Conservation (phyloP, 441 rosid genomes). For the Mallotus repandus region DNA sequence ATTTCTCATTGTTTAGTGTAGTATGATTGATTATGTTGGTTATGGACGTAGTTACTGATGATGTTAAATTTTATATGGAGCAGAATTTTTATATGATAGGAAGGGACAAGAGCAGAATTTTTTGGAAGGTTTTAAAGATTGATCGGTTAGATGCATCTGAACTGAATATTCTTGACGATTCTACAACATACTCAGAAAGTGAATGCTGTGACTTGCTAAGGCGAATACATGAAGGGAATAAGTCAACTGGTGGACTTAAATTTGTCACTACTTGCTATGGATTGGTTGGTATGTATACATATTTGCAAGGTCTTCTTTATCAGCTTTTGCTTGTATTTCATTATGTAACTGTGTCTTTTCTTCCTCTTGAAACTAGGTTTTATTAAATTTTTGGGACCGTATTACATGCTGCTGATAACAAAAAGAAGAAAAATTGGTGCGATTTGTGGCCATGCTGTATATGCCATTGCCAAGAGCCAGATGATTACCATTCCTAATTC, state of each 20-base stretch:
- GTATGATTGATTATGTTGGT: neutral
- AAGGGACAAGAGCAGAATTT: slow-evolving; percentile 72
- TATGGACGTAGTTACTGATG: neutral
- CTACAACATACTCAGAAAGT: slow-evolving; percentile 54
- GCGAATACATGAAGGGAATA: slow-evolving; percentile 89
- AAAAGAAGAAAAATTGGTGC: slow-evolving; percentile 83
- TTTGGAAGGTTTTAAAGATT: slow-evolving; percentile 88
- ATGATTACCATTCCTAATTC: slow-evolving; percentile 76
- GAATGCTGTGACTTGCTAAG: slow-evolving; percentile 77
- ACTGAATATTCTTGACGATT: slow-evolving; percentile 69
- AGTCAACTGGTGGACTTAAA: slow-evolving; percentile 79
- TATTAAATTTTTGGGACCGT: slow-evolving; percentile 89
- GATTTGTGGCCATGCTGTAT: slow-evolving; percentile 78
- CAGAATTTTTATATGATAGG: slow-evolving; percentile 94
- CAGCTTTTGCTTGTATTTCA: slow-evolving; percentile 5
- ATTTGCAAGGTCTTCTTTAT: slow-evolving; percentile 6
- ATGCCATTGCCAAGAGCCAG: slow-evolving; percentile 73
- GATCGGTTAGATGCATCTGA: slow-evolving; percentile 73
- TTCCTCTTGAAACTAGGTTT: slow-evolving; percentile 51
- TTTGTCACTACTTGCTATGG: slow-evolving; percentile 85
- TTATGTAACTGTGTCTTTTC: neutral
- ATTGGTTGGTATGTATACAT: slow-evolving; percentile 61
- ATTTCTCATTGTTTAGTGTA: neutral
- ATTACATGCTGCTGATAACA: slow-evolving; percentile 93
- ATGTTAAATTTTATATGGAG: neutral